Evolutionary conservation across 305 asterid genomes (phyloP).

Genomic region (Solanum aculeatissimum): DNA sequence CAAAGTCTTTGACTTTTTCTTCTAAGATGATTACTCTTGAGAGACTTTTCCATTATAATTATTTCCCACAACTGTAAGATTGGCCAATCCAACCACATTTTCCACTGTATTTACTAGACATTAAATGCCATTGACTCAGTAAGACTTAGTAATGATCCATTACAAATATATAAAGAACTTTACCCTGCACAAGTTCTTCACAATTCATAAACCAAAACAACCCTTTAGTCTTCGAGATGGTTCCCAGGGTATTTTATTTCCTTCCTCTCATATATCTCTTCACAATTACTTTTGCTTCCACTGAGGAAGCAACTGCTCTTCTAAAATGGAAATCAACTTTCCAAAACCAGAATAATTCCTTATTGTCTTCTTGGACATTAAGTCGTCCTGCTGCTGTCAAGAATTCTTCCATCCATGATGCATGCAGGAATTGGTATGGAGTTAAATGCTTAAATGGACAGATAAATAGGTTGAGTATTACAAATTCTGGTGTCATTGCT

Average conservation of each 20-base stretch:
- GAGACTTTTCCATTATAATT: not conserved
- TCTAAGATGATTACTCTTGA: not conserved
- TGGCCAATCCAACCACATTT: not conserved
- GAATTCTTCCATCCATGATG: not conserved
- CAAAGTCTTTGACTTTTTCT: no score
- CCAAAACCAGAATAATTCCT: no score
- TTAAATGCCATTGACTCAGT: not conserved
- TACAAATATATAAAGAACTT: not conserved
- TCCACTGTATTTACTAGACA: not conserved
- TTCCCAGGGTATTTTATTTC: not conserved
- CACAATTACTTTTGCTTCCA: no score
- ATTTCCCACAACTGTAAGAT: not conserved
- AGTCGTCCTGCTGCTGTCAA: not conserved
- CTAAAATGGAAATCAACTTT: no score
- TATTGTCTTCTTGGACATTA: no score
- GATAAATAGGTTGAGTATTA: constrained; percentile 5
- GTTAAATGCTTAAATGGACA: constrained; percentile 2
- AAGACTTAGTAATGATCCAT: not conserved
- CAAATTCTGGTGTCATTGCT: not conserved
- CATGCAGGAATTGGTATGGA: not conserved
- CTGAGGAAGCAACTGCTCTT: no score
- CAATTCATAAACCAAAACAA: not conserved
- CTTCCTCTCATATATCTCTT: not conserved
- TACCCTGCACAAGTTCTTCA: not conserved
- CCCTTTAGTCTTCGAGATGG: not conserved